Evolutionary conservation across 257 asterid species (phyloP).

Genomic region (Vinca minor): DNA sequence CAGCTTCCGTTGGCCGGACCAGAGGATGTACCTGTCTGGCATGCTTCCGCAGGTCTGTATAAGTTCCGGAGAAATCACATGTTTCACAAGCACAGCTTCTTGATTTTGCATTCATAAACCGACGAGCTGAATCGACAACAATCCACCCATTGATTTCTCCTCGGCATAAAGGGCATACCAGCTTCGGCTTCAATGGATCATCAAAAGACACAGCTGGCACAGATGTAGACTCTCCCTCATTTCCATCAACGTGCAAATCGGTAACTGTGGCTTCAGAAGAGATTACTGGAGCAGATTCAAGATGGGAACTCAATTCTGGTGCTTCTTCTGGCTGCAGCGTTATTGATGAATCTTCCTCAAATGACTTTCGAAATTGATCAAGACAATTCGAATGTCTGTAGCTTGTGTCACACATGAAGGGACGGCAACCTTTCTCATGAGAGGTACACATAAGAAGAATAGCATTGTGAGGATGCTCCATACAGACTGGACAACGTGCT

Average conservation of each 20-base stretch:
- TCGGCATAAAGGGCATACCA: conserved; percentile 75
- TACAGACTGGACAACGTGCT: conserved; percentile 84
- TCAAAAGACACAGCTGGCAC: conserved; percentile 26
- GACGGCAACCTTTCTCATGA: conserved; percentile 81
- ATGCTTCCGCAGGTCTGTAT: conserved; percentile 70
- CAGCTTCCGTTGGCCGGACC: conserved; percentile 67
- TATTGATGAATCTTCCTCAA: conserved; percentile 27
- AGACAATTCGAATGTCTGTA: conserved; percentile 87
- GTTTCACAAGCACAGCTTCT: conserved; percentile 82
- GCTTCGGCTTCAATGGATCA: conserved; percentile 31
- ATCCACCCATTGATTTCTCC: conserved; percentile 62
- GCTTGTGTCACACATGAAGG: conserved; percentile 96
- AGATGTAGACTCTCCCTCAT: conserved; percentile 27
- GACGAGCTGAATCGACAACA: conserved; percentile 65
- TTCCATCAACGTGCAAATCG: conserved; percentile 25
- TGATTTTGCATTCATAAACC: conserved; percentile 58
- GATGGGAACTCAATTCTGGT: conserved; percentile 21
- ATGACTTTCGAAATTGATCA: conserved; percentile 70
- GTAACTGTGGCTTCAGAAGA: conserved; percentile 28
- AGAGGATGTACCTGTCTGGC: conserved; percentile 71
- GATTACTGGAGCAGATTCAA: conserved; percentile 19
- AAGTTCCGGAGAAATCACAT: conserved; percentile 62
- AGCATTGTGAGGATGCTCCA: conserved; percentile 95
- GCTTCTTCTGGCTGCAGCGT: conserved; percentile 25
- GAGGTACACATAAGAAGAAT: conserved; percentile 74